Evolutionary conservation across 2,329 filamentous ascomycete species (phyloP).

Genomic region (Lecanosticta acicola): DNA sequence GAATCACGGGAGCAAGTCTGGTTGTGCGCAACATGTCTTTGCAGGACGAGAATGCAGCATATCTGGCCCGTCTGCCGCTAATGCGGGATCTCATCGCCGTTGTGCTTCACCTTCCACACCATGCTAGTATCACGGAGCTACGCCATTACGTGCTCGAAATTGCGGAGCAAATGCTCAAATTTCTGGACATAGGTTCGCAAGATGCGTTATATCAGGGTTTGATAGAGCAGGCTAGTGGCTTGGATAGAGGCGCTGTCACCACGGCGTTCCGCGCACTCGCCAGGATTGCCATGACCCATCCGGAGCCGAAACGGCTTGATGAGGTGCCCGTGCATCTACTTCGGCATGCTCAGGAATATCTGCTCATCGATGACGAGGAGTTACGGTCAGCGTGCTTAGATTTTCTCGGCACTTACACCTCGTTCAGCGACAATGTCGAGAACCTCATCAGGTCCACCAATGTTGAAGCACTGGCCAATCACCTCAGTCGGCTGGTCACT

Average conservation of each 20-base stretch:
- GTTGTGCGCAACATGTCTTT: constrained; percentile 96
- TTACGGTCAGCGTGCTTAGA: constrained; percentile 82
- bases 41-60: constrained; percentile 78
- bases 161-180: constrained; percentile 82
- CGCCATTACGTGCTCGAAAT: constrained; percentile 90
- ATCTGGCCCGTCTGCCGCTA: constrained; percentile 68
- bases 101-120: constrained; percentile 67
- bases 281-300: constrained; percentile 80
- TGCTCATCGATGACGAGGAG: constrained; percentile 83
- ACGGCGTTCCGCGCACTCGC: constrained; percentile 75
- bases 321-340: constrained; percentile 62
- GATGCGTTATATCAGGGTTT: constrained; percentile 77
- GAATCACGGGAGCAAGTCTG: constrained; percentile 78
- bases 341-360: constrained; percentile 64
- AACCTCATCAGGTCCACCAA: constrained; percentile 58
- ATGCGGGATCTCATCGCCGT: constrained; percentile 80
- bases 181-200: constrained; percentile 62
- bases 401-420: constrained; percentile 93
- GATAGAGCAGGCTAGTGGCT: constrained; percentile 47
- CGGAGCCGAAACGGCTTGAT: constrained; percentile 70
- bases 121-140: constrained; percentile 70
- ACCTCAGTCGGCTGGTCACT: constrained; percentile 72
- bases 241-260: constrained; percentile 77
- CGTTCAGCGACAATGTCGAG: constrained; percentile 76
- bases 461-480: constrained; percentile 64